These are phyloP conservation scores for Elsinoe australis DNA, from an alignment of 2,329 filamentous ascomycete genomes.

Conservation along the genomic window DNA sequence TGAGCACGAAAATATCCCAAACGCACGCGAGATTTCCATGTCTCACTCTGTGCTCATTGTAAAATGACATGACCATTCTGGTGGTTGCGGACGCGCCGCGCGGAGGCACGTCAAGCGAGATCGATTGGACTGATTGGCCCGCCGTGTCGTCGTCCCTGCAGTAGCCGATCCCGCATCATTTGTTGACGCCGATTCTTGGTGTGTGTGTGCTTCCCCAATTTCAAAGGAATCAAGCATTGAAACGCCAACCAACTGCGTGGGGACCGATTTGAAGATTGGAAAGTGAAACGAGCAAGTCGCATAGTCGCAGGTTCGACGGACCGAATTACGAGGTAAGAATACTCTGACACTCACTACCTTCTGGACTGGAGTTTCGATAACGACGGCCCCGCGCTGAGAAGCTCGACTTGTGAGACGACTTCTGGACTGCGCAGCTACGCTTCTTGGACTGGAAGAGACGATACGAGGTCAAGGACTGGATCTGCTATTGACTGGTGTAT, in stretches of 20 bases:
- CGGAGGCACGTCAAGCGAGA: no score
- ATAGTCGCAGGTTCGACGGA: not conserved
- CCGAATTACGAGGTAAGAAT: constrained; percentile 2
- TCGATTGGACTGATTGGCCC: constrained; percentile 1
- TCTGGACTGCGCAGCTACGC: no score
- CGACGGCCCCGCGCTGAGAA: no score
- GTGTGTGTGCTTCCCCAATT: constrained; percentile 11
- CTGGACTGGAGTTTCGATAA: no score
- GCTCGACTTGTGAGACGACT: no score
- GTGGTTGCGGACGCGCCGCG: constrained; percentile 4
- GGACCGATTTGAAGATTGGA: no score
- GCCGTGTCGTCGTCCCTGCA: constrained; percentile 12
- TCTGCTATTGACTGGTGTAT: not conserved
- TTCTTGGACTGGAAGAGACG: no score
- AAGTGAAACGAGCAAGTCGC: no score
- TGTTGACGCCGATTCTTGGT: constrained; percentile 16
- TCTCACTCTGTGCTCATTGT: not conserved
- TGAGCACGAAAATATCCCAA: constrained; percentile 3
- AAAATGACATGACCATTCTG: not conserved
- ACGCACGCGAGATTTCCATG: not conserved
- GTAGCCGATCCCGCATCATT: constrained; percentile 12
- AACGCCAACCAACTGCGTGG: no score
- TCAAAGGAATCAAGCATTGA: no score
- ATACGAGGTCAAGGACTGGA: not conserved
- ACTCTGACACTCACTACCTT: no score